phyloP scores from a whole-genome alignment of 371 early-diverging fungal species.

The Mucor mucedo region DNA sequence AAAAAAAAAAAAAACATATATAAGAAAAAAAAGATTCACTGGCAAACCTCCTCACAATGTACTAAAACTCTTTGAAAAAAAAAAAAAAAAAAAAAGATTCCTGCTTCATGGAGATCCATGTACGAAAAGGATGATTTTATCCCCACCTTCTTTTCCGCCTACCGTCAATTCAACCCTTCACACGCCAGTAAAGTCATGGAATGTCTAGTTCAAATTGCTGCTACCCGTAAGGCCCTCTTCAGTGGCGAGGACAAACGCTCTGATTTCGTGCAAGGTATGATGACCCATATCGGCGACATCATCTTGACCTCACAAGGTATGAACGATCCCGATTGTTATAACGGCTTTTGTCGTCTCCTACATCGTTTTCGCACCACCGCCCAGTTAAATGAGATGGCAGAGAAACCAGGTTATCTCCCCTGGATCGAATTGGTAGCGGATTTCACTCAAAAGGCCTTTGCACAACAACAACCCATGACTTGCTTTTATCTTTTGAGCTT shows the following conservation, averaged over 20 bases:
- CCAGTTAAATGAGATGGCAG: slow-evolving; percentile 73
- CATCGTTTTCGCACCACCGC: slow-evolving; percentile 78
- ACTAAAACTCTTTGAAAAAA: background rate
- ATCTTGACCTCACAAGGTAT: slow-evolving; percentile 60
- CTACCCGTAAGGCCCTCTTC: slow-evolving; percentile 83
- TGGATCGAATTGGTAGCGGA: slow-evolving; percentile 72
- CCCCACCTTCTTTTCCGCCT: slow-evolving; percentile 69
- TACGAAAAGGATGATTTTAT: slow-evolving; percentile 67
- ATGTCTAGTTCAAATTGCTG: slow-evolving; percentile 75
- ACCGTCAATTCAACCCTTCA: slow-evolving; percentile 44
- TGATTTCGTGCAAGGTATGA: slow-evolving; percentile 65
- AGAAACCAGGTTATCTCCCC: slow-evolving; percentile 60
- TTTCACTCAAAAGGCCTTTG: slow-evolving; percentile 75
- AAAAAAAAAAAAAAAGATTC: too few species aligned
- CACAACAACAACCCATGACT: slow-evolving; percentile 15
- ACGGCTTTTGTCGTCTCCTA: slow-evolving; percentile 82
- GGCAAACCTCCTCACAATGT: background rate
- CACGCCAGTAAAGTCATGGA: slow-evolving; percentile 68
- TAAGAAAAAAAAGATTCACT: too few species aligned
- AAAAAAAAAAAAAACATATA: too few species aligned
- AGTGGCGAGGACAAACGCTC: slow-evolving; percentile 65
- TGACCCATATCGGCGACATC: slow-evolving; percentile 69
- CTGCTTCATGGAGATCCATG: slow-evolving; percentile 72
- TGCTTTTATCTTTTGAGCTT: slow-evolving; percentile 75
- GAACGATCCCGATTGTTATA: slow-evolving; percentile 71